phyloP scores from a whole-genome alignment of 2,329 filamentous ascomycete species.

The Fusarium hostae region DNA sequence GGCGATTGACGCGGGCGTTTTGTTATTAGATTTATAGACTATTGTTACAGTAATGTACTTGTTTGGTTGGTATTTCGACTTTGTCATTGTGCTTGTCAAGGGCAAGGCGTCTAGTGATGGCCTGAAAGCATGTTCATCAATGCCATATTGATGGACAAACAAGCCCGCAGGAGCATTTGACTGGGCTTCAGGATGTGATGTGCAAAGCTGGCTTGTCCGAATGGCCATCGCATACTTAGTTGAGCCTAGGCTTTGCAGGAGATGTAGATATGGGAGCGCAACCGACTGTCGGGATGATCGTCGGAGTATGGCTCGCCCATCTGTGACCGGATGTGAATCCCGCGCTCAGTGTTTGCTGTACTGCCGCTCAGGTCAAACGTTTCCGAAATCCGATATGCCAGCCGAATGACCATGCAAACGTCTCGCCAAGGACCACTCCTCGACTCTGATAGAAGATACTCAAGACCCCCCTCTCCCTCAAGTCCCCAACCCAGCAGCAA shows the following conservation, averaged over 20 bases:
- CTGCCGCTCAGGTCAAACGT: not conserved
- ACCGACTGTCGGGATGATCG: rapidly evolving
- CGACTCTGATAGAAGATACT: not conserved
- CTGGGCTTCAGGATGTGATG: not conserved
- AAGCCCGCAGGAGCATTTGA: not conserved
- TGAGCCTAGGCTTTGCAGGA: not conserved
- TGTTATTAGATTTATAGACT: not conserved
- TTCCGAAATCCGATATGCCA: no score
- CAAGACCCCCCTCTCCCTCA: slow-evolving; percentile 1
- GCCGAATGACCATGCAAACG: no score
- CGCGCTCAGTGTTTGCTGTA: not conserved
- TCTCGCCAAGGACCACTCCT: not conserved
- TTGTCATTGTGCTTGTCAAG: not conserved
- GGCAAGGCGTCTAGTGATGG: not conserved
- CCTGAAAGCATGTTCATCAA: not conserved
- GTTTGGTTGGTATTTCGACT: not conserved
- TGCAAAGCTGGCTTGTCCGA: not conserved
- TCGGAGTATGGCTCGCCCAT: not conserved
- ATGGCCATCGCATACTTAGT: not conserved
- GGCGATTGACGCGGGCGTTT: not conserved
- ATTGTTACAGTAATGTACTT: not conserved
- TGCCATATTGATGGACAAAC: not conserved
- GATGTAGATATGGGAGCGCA: not conserved
- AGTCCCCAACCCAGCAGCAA: slow-evolving; percentile 55
- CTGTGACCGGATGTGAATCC: not conserved